Percentiles rank a stretch among this genome's conserved stretches.
Evolutionary conservation across 257 asterid genomes (phyloP).

Genomic region (Solanum megistacrolobum): DNA sequence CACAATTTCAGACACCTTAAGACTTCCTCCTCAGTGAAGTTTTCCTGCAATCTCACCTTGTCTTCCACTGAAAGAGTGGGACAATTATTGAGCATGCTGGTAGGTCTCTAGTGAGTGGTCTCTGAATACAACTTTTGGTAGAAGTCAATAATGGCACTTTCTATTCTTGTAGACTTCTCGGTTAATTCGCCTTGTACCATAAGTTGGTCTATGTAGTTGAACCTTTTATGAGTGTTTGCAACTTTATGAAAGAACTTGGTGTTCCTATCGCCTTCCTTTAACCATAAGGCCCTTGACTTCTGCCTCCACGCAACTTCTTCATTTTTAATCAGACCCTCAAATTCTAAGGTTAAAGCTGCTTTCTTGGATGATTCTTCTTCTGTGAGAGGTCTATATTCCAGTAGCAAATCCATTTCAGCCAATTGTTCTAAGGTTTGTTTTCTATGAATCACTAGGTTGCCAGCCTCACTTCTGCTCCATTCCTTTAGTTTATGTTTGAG

Average conservation of each 20-base stretch:
- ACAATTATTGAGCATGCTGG: neutral
- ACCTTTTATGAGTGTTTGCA: neutral
- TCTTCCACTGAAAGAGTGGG: neutral
- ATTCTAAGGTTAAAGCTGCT: neutral
- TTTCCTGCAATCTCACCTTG: neutral
- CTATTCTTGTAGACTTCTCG: neutral
- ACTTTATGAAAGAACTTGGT: neutral
- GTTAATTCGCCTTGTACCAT: neutral
- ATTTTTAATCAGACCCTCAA: neutral
- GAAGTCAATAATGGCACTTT: neutral
- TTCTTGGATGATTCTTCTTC: neutral
- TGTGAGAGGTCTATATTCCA: too few species aligned
- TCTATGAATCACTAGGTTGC: neutral
- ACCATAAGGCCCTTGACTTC: neutral
- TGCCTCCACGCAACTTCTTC: neutral
- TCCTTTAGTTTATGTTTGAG: neutral
- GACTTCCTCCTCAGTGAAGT: neutral
- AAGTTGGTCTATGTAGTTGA: neutral
- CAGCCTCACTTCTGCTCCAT: neutral
- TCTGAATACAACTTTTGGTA: neutral
- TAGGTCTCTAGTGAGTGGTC: neutral
- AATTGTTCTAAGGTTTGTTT: neutral
- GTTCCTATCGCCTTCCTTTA: neutral
- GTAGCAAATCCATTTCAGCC: neutral
- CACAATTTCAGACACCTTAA: neutral